Evolutionary conservation across 2,329 filamentous ascomycete species (phyloP), one percentile per base, ranked within the genome.

Genomic region (Curvularia lunata): DNA sequence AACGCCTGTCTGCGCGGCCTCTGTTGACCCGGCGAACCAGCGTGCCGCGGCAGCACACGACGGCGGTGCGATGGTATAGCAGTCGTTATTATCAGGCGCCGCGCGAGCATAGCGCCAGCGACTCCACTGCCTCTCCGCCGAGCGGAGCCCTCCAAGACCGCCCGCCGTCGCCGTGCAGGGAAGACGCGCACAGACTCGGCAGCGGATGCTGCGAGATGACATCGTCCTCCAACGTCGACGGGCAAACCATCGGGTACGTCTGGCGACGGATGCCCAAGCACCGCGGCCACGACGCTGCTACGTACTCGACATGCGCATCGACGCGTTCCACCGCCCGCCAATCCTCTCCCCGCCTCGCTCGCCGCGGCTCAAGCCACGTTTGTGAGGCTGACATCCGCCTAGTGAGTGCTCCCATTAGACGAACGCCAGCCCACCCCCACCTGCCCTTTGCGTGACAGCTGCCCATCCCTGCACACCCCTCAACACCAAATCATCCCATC

Each of bases 401-500:
- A 27, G 25, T 27, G 25, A 27, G 25, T 27, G 25, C 25, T 27
- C 1, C 4, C 43, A 18, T 23, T 4, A 19, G 41, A 32, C 27
- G 8, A 45, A 27, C 42, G 32, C 28, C 37, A 53, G 54, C 55
- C 41, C 38, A 56, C 57, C 70, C 69, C 69, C 70, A 72, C 70
- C 68, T 71, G 64, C 71, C 65, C 62, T 54, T 70, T 67, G 53
- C 49, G 63, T 63, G 63, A 63, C 48, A 59, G 57, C 46, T 54
- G 57, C 47, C 45, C 54, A 64, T 59, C 68, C 68, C 65, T 69
- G 66, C 62, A 52, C 56, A 62, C 70, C 70, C 69, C 70, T 66
- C 71, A 72, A 72, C 71, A 73, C 70, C 70, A 73, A 57, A 61
- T 55, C 62, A 56, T 37, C 40, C 43, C 52, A 56, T 62, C 66